Evolutionary conservation across 306 rosid species (phyloP).

Genomic region (Dalbergia oliveri): DNA sequence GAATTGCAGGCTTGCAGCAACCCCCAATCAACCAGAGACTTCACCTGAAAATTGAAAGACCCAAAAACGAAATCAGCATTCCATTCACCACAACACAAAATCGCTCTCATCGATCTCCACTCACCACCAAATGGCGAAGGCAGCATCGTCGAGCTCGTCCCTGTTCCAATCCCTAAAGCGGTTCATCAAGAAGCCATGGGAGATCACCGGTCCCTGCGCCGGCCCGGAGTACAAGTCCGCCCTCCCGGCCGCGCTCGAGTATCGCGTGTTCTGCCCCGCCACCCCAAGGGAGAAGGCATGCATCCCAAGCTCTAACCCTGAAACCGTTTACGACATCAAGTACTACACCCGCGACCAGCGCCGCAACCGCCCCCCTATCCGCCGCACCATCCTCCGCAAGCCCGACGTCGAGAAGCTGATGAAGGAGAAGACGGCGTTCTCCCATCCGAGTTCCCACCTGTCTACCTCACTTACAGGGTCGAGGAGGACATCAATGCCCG

Average conservation of each 20-base stretch:
- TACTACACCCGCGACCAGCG: conserved; percentile 88
- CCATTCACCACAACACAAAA: too few species aligned
- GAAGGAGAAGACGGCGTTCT: conserved; percentile 61
- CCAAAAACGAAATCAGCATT: not conserved
- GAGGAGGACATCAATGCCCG: conserved; percentile 73
- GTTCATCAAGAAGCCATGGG: conserved; percentile 93
- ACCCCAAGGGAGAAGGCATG: conserved; percentile 54
- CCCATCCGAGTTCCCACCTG: conserved; percentile 74
- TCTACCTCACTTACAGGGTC: conserved; percentile 61
- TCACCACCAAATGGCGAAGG: not conserved
- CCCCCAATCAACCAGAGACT: too few species aligned
- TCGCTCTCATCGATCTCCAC: not conserved
- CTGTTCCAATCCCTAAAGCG: conserved; percentile 63
- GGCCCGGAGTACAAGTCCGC: conserved; percentile 74
- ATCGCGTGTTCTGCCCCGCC: conserved; percentile 85
- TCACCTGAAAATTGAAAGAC: not conserved
- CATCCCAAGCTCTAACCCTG: conserved; percentile 81
- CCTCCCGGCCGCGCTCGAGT: conserved; percentile 73
- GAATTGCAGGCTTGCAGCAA: too few species aligned
- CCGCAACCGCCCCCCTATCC: conserved; percentile 92
- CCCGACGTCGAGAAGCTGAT: conserved; percentile 64
- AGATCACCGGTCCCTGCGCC: conserved; percentile 91
- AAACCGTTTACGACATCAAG: conserved; percentile 88
- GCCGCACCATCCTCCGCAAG: conserved; percentile 72
- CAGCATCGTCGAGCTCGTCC: conserved; percentile 42